A percentile compares a stretch with the other conserved stretches of the same genome.
phyloP scores from a whole-genome alignment of 441 rosid genomes.

The Aleurites moluccanus region DNA sequence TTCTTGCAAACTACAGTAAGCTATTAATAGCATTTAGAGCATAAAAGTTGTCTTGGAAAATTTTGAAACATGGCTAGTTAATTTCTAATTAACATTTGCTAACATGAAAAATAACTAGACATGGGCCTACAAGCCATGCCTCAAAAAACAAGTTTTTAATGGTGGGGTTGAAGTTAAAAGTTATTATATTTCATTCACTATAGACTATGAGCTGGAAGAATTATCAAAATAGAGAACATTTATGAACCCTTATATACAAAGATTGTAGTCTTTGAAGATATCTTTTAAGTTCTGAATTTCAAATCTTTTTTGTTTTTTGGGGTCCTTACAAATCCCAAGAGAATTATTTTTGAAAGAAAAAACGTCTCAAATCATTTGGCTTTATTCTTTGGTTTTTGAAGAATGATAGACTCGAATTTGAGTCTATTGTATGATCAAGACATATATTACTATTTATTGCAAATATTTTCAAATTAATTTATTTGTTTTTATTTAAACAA shows the following conservation, averaged over 20 bases:
- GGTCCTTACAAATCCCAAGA: no score
- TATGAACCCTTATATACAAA: neutral
- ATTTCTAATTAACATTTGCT: neutral
- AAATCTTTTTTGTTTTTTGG: neutral
- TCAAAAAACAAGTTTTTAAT: neutral
- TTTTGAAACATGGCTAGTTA: neutral
- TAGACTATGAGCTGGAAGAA: neutral
- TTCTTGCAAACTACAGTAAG: no score
- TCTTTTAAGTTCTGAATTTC: neutral
- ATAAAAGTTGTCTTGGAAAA: neutral
- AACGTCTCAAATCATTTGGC: no score
- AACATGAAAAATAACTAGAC: neutral
- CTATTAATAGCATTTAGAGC: neutral
- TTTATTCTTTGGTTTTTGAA: no score
- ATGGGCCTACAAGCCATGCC: neutral
- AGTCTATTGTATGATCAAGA: no score
- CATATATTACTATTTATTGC: no score
- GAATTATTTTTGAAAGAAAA: neutral
- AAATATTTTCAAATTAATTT: no score
- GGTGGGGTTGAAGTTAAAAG: neutral
- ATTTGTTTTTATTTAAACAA: no score
- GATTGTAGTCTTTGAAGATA: neutral
- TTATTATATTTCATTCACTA: neutral
- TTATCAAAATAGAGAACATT: neutral
- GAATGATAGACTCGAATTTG: no score